phyloP scores from a whole-genome alignment of 495 filamentous ascomycete species.

The Penicillium roqueforti region DNA sequence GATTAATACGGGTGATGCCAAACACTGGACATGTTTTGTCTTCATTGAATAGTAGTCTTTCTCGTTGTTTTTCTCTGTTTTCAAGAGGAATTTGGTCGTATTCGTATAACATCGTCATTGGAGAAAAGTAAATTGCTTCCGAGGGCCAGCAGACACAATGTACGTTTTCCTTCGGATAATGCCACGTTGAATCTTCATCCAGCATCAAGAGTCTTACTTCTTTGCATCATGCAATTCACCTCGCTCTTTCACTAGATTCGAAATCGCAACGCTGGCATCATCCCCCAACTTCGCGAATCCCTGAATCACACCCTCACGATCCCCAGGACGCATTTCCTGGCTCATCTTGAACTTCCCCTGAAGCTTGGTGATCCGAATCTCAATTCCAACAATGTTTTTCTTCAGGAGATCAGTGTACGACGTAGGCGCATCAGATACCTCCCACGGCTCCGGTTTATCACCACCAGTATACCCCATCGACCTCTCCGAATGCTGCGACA shows the following conservation, averaged over 20 bases:
- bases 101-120: too few relatives aligned
- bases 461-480: conserved; percentile 35
- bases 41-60: too few relatives aligned
- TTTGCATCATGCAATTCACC: conserved; percentile 6
- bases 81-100: too few relatives aligned
- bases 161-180: background rate
- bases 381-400: conserved; percentile 53
- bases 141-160: too few relatives aligned
- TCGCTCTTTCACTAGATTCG: conserved; percentile 43
- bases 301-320: conserved; percentile 46
- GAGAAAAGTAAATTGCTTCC: too few relatives aligned
- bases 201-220: background rate
- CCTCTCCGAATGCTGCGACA: conserved; percentile 36
- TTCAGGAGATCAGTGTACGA: conserved; percentile 45
- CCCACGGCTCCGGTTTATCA: conserved; percentile 35
- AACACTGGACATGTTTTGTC: too few relatives aligned
- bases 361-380: conserved; percentile 46
- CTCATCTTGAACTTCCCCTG: conserved; percentile 58
- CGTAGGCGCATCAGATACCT: conserved; percentile 47
- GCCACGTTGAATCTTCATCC: background rate
- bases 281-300: conserved; percentile 45
- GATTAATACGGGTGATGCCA: too few relatives aligned
- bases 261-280: conserved; percentile 37
- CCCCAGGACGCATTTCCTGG: conserved; percentile 46
- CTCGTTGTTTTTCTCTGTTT: too few relatives aligned